Base-by-base conservation (phyloP, 495 filamentous ascomycete species). In the Penicillium lagena region DNA sequence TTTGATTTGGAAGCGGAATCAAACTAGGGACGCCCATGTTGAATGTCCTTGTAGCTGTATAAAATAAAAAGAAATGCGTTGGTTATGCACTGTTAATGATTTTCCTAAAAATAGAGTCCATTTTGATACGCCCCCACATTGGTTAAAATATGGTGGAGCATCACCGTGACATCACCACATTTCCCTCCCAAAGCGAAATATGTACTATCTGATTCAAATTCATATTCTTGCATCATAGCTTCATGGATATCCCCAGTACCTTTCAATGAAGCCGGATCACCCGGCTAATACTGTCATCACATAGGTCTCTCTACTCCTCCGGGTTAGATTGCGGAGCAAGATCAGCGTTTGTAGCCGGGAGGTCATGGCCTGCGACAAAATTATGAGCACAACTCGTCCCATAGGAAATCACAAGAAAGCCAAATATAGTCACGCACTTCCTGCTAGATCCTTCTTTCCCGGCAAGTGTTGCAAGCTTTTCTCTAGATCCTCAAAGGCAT, bases 401-500 rank as follows among this genome's bases (percentile, higher is more conserved):
- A 39, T 31, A 39, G n/a, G 13, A 42, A 39, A 30, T 33, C 39
- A 40, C 12, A n/a, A 22, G 13, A 3, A 29, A 10, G 8, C 2
- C 29, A 32, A 12, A 9, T 3, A 37, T 8, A 12, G 35, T 42
- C 31, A 47, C 38, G 40, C 38, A 55, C 50, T 33, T 30, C 39
- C 41, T 8, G 49, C 39, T 9, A 45, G 34, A 17, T 50, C 36
- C 22, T 46, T 45, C 9, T 45, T 35, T 1, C 49, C 38, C 3
- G 46, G 40, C 9, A 29, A 46, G 32, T 56, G 58, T 15, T 58
- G 55, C 9, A 47, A 58, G n/a, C 45, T 45, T 32, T 51, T 39
- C 8, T 61, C 47, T 4, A 61, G 47, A 37, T 53, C 49, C 14
- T 61, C 58, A 5, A 58, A 14, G n/a, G 58, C 58, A 30, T 61